These are phyloP conservation scores for Fusarium illudens DNA, from an alignment of 2,329 filamentous ascomycete genomes.

Conservation along the genomic window DNA sequence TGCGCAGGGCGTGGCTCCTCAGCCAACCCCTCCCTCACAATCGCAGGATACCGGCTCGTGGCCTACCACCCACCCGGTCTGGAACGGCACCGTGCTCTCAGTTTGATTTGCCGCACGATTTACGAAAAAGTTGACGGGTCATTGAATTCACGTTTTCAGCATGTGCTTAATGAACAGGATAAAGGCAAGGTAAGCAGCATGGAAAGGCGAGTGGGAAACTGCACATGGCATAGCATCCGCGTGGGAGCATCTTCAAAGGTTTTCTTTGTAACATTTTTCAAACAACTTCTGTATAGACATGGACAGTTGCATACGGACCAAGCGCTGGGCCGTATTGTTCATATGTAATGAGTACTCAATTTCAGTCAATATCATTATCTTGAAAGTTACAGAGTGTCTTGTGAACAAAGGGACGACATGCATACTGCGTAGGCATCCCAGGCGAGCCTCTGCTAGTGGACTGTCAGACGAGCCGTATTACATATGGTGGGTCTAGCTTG, in stretches of 20 bases:
- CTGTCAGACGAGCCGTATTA: neutral
- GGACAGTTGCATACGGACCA: constrained; percentile 46
- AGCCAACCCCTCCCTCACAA: constrained; percentile 33
- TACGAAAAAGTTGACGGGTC: constrained; percentile 7
- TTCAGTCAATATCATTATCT: constrained; percentile 17
- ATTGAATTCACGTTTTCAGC: neutral
- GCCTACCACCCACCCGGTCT: constrained; percentile 56
- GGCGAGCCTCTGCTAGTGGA: neutral
- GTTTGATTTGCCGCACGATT: constrained; percentile 13
- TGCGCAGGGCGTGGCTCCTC: neutral
- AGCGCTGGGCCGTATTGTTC: constrained; percentile 51
- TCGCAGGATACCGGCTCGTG: constrained; percentile 55
- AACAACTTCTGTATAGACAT: constrained; percentile 25
- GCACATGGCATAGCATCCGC: constrained; percentile 15
- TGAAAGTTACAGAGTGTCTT: neutral
- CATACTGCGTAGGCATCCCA: neutral
- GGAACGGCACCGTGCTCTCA: constrained; percentile 50
- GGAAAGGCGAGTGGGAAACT: constrained; percentile 11
- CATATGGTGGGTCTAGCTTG: neutral
- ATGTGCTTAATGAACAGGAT: neutral
- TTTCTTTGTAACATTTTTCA: constrained; percentile 21
- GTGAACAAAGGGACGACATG: constrained; percentile 7
- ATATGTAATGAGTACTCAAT: constrained; percentile 42
- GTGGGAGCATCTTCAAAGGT: neutral
- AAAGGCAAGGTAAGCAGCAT: constrained; percentile 9